A percentile compares a stretch with the other conserved stretches of the same genome.
phyloP scores from a whole-genome alignment of 352 stramenopile species.

The Phytophthora sojae region DNA sequence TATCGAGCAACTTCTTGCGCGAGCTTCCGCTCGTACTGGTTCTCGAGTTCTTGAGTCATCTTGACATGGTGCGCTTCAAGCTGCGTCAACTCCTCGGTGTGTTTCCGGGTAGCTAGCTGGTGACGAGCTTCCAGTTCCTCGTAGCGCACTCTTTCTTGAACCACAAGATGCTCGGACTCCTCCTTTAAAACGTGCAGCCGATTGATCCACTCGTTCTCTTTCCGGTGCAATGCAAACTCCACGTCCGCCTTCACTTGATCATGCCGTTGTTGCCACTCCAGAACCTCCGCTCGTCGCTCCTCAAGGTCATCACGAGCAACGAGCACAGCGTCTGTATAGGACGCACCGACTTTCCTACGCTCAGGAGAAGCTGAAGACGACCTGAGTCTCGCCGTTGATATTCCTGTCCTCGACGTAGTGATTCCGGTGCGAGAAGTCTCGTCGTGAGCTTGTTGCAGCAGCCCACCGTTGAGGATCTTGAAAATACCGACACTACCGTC shows the following conservation, averaged over 20 bases:
- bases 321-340: constrained; percentile 63
- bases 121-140: constrained; percentile 83
- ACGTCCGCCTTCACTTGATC: constrained; percentile 85
- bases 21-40: constrained; percentile 93
- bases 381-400: constrained; percentile 24
- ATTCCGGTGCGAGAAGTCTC: constrained; percentile 4
- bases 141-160: constrained; percentile 79
- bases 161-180: constrained; percentile 77
- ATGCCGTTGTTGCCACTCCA: constrained; percentile 74
- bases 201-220: constrained; percentile 91
- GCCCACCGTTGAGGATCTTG: constrained; percentile 38
- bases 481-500: constrained; percentile 75
- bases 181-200: constrained; percentile 81
- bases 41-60: constrained; percentile 91
- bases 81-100: constrained; percentile 79
- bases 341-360: constrained; percentile 21
- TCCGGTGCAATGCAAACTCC: constrained; percentile 84
- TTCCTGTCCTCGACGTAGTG: constrained; percentile 10
- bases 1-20: constrained; percentile 90
- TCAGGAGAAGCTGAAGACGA: constrained; percentile 29
- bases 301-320: constrained; percentile 84
- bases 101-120: constrained; percentile 72
- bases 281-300: constrained; percentile 55
- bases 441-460: constrained; percentile 14
- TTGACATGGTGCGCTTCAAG: constrained; percentile 83